Conservation (phyloP, 345 rosid species). For the Pelargonium nanum region DNA sequence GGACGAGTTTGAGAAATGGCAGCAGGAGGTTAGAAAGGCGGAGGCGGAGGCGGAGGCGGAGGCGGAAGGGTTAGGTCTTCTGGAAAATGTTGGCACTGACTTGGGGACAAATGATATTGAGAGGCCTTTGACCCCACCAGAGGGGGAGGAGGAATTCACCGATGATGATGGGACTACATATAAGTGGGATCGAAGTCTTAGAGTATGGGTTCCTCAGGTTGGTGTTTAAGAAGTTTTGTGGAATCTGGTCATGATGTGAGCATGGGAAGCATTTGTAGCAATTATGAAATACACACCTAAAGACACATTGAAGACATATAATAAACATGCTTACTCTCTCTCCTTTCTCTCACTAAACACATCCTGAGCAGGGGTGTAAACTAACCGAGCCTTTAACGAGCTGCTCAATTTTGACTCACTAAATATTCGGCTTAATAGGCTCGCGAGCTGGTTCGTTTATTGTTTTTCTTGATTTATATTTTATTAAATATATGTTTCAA, state of each 20-base stretch:
- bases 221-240: conserved; percentile 11
- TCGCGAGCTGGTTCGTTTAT: too few species aligned
- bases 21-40: conserved; percentile 65
- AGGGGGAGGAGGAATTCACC: conserved; percentile 83
- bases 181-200: conserved; percentile 65
- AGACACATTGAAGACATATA: too few species aligned
- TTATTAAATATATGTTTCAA: too few species aligned
- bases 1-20: conserved; percentile 87
- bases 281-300: too few species aligned
- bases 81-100: conserved; percentile 17
- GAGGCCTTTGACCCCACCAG: conserved; percentile 55
- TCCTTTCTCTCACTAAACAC: too few species aligned
- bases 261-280: background rate
- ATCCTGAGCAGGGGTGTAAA: too few species aligned
- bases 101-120: conserved; percentile 26
- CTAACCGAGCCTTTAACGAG: too few species aligned
- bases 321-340: too few species aligned
- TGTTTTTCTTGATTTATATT: too few species aligned
- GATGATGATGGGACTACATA: conserved; percentile 91
- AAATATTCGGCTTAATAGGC: too few species aligned
- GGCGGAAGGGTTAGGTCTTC: conserved; percentile 13
- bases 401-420: too few species aligned
- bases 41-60: conserved; percentile 44
- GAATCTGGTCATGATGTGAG: background rate
- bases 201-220: conserved; percentile 97